phyloP scores from a whole-genome alignment of 192 early-diverging fungal species.

The Neocallimastix lanati region DNA sequence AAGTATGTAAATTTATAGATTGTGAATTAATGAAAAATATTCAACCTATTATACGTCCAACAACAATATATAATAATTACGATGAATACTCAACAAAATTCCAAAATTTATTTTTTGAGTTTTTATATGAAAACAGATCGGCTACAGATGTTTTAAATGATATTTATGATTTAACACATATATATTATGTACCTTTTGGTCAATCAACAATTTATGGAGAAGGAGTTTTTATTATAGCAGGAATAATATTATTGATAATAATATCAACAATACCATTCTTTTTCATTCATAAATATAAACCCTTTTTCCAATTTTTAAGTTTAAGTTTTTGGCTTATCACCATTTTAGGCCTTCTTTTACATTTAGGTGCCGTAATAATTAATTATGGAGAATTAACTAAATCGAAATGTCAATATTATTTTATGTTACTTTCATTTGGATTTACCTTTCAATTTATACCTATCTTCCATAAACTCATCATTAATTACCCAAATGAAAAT shows the following conservation, averaged over 20 bases:
- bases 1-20: not conserved
- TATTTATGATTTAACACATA: not conserved
- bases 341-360: too few species aligned
- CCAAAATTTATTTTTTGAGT: not conserved
- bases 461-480: too few species aligned
- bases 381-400: too few species aligned
- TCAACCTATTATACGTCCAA: not conserved
- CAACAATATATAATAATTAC: not conserved
- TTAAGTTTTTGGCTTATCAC: too few species aligned
- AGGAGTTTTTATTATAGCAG: not conserved
- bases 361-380: too few species aligned
- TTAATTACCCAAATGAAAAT: too few species aligned
- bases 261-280: not conserved
- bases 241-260: not conserved
- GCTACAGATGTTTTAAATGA: not conserved
- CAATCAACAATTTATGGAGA: not conserved
- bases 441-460: too few species aligned
- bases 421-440: too few species aligned
- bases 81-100: not conserved
- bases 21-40: not conserved
- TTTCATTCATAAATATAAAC: too few species aligned
- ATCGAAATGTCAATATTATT: too few species aligned
- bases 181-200: not conserved
- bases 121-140: not conserved
- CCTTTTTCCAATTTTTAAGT: too few species aligned